Percentiles rank a stretch among this genome's conserved stretches.
Conservation (phyloP, 805 yeast species). For the Candida ulmi region DNA sequence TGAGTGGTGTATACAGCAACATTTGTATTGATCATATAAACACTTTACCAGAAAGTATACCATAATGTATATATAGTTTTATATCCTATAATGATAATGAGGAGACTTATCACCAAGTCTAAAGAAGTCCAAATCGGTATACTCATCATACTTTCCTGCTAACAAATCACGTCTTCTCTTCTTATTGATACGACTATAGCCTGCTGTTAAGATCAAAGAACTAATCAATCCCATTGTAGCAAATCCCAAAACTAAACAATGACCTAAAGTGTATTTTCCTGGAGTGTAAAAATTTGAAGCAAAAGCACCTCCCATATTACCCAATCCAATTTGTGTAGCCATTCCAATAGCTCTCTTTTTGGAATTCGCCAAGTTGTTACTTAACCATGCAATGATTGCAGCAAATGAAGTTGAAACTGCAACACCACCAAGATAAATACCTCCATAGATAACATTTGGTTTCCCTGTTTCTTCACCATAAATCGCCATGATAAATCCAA, state of each 20-base stretch:
- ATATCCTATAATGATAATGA: conserved; percentile 26
- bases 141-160: conserved; percentile 26
- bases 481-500: conserved; percentile 29
- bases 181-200: conserved; percentile 22
- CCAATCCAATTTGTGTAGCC: conserved; percentile 33
- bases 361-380: conserved; percentile 29
- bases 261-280: conserved; percentile 27
- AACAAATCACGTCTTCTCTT: conserved; percentile 21
- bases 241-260: conserved; percentile 27
- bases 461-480: conserved; percentile 18
- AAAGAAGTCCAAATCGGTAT: conserved; percentile 24
- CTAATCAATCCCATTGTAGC: conserved; percentile 26
- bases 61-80: too few species aligned
- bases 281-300: conserved; percentile 28
- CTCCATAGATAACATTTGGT: conserved; percentile 27
- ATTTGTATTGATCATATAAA: too few species aligned
- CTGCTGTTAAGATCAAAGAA: conserved; percentile 13
- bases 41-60: too few species aligned
- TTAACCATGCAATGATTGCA: conserved; percentile 27
- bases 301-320: conserved; percentile 31
- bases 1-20: too few species aligned
- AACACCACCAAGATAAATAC: conserved; percentile 24
- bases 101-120: conserved; percentile 40
- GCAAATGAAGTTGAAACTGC: conserved; percentile 28
- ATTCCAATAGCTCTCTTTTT: conserved; percentile 32